These are phyloP conservation scores for Rubia tinctorum DNA, from an alignment of 305 asterid genomes.

Conservation along the genomic window DNA sequence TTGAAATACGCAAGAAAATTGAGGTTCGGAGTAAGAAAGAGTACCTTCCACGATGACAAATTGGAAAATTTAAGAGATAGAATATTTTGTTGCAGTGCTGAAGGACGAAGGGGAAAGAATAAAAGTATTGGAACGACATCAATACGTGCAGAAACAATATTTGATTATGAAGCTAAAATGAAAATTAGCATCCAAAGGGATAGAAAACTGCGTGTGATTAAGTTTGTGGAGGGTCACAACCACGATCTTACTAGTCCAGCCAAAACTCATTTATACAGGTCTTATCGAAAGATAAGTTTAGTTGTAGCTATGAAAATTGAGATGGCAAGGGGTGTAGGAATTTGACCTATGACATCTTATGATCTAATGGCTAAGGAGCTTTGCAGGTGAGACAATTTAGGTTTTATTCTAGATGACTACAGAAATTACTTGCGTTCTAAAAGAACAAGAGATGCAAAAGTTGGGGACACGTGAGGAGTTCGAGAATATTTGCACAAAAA, in stretches of 20 bases:
- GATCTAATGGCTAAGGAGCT: too few species aligned
- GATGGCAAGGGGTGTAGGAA: background rate
- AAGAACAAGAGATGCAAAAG: too few species aligned
- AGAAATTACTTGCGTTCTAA: too few species aligned
- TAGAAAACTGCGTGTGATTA: background rate
- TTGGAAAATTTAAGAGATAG: background rate
- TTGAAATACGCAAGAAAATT: too few species aligned
- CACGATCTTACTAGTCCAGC: too few species aligned
- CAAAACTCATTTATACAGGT: background rate
- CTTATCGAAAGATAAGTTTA: background rate
- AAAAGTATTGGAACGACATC: background rate
- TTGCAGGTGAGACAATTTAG: too few species aligned
- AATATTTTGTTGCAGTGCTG: background rate
- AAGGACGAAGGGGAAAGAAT: background rate
- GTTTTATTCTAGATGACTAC: too few species aligned
- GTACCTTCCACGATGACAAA: too few species aligned
- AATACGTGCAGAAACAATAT: background rate
- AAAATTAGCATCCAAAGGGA: background rate
- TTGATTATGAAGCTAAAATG: background rate
- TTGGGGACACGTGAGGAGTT: too few species aligned
- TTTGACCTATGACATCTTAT: background rate
- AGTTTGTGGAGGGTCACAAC: background rate
- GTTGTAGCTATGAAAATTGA: too few species aligned
- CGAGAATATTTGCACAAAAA: too few species aligned
- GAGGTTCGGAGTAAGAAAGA: too few species aligned